phyloP scores from a whole-genome alignment of 2,329 filamentous ascomycete genomes.

The Ascochyta pisi region DNA sequence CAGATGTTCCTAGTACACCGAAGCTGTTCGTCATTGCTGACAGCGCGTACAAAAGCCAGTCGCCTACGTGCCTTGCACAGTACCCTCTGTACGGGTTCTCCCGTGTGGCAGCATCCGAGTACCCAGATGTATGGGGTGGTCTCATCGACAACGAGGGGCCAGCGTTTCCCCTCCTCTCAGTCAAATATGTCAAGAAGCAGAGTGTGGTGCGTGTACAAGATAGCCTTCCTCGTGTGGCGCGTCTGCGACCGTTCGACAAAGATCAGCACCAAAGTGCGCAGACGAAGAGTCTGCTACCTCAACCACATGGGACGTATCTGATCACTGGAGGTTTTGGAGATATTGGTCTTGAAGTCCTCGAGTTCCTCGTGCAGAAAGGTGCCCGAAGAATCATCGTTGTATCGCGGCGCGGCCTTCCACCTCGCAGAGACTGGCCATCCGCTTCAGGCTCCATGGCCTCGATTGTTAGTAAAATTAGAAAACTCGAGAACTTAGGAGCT shows the following conservation, averaged over 20 bases:
- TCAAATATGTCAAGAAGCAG: conserved; percentile 25
- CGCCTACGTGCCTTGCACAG: conserved; percentile 45
- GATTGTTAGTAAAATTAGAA: conserved; percentile 21
- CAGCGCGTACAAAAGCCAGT: conserved; percentile 29
- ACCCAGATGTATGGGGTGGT: conserved; percentile 49
- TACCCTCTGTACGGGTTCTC: conserved; percentile 47
- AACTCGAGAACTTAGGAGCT: conserved; percentile 33
- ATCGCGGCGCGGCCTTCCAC: conserved; percentile 49
- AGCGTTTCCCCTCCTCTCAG: conserved; percentile 7
- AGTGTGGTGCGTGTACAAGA: conserved; percentile 53
- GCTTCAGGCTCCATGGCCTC: conserved; percentile 15
- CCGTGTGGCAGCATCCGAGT: conserved; percentile 51
- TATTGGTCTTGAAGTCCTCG: conserved; percentile 49
- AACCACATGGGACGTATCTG: conserved; percentile 53
- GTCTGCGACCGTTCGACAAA: conserved; percentile 37
- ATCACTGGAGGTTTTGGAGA: conserved; percentile 53
- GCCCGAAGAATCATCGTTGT: conserved; percentile 52
- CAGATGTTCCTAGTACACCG: conserved; percentile 10
- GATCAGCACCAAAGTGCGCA: conserved; percentile 17
- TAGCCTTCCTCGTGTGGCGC: conserved; percentile 44
- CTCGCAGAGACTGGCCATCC: conserved; percentile 40
- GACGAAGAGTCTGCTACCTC: conserved; percentile 22
- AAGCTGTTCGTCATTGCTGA: conserved; percentile 45
- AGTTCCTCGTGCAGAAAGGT: conserved; percentile 51
- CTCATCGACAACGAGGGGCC: conserved; percentile 47